Base-by-base conservation (phyloP, 768 basidiomycete genomes). In the Pleurotus giganteus region DNA sequence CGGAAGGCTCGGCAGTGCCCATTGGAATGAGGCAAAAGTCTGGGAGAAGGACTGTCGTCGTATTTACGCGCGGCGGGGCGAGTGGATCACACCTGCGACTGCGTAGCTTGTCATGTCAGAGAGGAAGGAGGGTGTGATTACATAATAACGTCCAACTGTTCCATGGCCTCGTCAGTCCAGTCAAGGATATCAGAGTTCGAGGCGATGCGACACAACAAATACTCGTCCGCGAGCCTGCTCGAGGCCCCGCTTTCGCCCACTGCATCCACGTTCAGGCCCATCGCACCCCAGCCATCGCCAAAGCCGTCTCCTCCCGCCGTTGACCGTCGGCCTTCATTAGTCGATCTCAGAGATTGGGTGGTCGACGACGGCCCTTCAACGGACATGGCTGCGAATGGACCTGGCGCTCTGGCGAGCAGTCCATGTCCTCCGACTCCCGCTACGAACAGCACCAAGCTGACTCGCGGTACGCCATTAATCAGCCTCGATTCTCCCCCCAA, bases 21-120 rank as follows among this genome's bases (percentile, higher is more conserved):
- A 94, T 87, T 11, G 92, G 93, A 54, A 94, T 85, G 34, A 94
- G 81, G 63, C 92, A 94, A 65, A 95, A 93, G 68, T 94, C 92
- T 92, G 56, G 32, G 28, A 17, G 34, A 53, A 24, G 13, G 31
- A 32, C 12, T 15, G 12, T 41, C 39, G 7, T n/a, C 19, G 39
- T 13, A 2, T 13, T 13, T 41, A 13, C 39, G n/a, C n/a, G n/a
- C n/a, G n/a, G n/a, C n/a, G n/a, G n/a, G n/a, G n/a, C n/a, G n/a
- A n/a, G n/a, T n/a, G n/a, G n/a, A n/a, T n/a, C n/a, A n/a, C n/a
- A n/a, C n/a, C n/a, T 34, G 27, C 15, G 15, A 32, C 28, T 15
- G n/a, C 49, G 58, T 36, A 43, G 54, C 34, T 31, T 31, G 58
- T 1, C 44, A 34, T 24, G 37, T 42, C 4, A 24, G 21, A 23